Evolutionary conservation across 306 rosid species (phyloP).

Genomic region (Quercus rubra): DNA sequence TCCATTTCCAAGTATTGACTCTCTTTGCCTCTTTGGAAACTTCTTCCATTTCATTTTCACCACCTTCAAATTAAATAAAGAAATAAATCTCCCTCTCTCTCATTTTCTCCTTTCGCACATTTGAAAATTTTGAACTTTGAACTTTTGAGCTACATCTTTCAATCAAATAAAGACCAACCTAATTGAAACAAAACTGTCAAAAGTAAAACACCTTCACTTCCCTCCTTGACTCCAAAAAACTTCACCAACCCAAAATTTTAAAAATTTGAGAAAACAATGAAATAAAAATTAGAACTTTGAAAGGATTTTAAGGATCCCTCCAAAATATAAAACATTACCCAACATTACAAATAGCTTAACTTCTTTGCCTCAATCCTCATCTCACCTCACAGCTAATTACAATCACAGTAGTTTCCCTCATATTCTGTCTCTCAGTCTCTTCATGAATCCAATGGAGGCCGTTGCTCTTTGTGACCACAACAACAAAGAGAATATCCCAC

Average conservation of each 20-base stretch:
- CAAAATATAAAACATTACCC: not conserved
- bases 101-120: not conserved
- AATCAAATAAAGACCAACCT: too few species aligned
- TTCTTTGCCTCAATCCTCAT: not conserved
- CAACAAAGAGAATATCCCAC: constrained; percentile 23
- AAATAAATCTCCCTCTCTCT: not conserved
- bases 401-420: not conserved
- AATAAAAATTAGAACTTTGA: not conserved
- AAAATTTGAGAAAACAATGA: not conserved
- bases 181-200: too few species aligned
- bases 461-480: not conserved
- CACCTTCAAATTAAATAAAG: not conserved
- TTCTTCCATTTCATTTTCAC: not conserved
- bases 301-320: not conserved
- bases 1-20: not conserved
- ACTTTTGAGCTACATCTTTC: not conserved
- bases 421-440: not conserved
- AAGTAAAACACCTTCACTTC: not conserved
- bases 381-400: not conserved
- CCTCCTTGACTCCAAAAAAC: not conserved
- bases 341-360: not conserved
- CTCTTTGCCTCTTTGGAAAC: not conserved
- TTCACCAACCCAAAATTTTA: not conserved
- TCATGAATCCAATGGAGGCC: constrained; percentile 12
- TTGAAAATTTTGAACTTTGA: not conserved